A percentile compares a stretch with the other conserved stretches of the same genome.
Evolutionary conservation across 2,329 filamentous ascomycete species (phyloP).

Genomic region (Cladosporium oxysporum): DNA sequence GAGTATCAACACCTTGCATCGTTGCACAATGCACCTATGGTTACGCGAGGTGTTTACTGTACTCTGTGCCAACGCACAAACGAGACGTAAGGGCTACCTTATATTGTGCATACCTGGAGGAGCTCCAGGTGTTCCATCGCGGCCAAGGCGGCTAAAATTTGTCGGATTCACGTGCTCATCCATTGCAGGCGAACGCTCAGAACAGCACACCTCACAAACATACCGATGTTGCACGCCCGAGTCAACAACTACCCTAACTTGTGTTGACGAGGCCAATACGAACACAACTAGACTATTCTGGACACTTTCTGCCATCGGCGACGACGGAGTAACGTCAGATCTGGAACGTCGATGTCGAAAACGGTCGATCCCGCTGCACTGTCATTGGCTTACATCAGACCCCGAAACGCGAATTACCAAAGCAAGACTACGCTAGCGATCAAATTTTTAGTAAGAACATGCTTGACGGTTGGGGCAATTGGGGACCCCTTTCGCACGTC

Average conservation of each 20-base stretch:
- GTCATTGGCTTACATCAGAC: background rate
- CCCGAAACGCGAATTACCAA: background rate
- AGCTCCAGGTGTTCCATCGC: background rate
- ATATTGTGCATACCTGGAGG: background rate
- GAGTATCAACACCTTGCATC: background rate
- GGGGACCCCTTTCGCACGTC: conserved; percentile 3
- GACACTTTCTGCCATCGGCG: background rate
- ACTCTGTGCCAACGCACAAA: background rate
- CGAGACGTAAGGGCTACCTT: background rate
- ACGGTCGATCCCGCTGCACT: background rate
- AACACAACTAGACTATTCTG: background rate
- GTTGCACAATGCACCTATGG: background rate
- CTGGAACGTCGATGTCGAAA: conserved; percentile 4
- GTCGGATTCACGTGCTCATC: background rate
- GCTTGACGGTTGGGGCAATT: background rate
- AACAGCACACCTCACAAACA: background rate
- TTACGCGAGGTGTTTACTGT: background rate
- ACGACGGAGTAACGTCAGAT: conserved; percentile 2
- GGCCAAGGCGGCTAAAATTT: background rate
- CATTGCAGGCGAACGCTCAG: background rate
- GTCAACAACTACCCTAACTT: background rate
- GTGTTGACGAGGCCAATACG: background rate
- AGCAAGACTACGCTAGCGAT: background rate
- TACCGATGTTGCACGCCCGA: background rate
- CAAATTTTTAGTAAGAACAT: conserved; percentile 11